These are phyloP conservation scores for Spencermartinsiella ligniputridi DNA, from an alignment of 1,139 yeast genomes.

Conservation along the genomic window DNA sequence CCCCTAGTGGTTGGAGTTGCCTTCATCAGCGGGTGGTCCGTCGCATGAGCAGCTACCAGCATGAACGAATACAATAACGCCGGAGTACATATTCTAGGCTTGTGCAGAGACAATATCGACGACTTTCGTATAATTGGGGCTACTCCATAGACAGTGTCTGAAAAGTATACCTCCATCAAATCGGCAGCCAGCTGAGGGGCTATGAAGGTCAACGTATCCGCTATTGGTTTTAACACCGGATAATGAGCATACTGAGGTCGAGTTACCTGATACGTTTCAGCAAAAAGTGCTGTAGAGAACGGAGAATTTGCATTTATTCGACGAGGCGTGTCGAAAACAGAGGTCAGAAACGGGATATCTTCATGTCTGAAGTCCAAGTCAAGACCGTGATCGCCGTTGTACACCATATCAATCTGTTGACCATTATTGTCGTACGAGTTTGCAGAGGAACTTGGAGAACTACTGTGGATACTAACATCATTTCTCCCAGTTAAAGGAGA, in stretches of 20 bases:
- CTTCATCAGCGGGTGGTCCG: conserved; percentile 36
- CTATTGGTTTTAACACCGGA: conserved; percentile 15
- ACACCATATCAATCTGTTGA: conserved; percentile 3
- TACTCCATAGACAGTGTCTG: conserved; percentile 22
- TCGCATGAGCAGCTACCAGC: conserved; percentile 34
- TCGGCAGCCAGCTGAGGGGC: conserved; percentile 16
- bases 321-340: conserved; percentile 16
- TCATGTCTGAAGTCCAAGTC: background rate
- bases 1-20: conserved; percentile 12
- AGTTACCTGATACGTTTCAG: conserved; percentile 10
- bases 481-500: background rate
- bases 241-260: conserved; percentile 7
- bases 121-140: conserved; percentile 22
- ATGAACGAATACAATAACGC: conserved; percentile 33
- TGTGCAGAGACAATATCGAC: conserved; percentile 16
- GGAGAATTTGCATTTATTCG: conserved; percentile 17
- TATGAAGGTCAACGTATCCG: conserved; percentile 11
- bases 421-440: background rate
- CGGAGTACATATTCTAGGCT: conserved; percentile 30
- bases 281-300: conserved; percentile 17
- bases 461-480: background rate
- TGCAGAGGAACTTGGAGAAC: background rate
- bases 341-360: conserved; percentile 10
- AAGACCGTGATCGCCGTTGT: background rate
- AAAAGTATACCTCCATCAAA: conserved; percentile 22